A percentile compares a stretch with the other conserved stretches of the same genome.
phyloP scores from a whole-genome alignment of 225 moss, liverwort and hornwort genomes.

The Climacium dendroides region DNA sequence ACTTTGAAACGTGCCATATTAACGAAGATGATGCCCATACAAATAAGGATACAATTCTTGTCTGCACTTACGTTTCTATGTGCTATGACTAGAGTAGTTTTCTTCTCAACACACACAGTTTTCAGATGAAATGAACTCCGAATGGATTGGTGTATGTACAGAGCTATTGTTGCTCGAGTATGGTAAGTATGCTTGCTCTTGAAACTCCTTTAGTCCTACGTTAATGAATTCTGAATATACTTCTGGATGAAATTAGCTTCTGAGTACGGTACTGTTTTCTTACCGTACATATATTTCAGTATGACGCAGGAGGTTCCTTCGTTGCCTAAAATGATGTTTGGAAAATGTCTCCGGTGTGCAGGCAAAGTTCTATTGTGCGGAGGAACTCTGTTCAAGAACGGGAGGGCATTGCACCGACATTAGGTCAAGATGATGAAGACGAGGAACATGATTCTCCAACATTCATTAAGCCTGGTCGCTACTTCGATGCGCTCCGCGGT shows the following conservation, averaged over 20 bases:
- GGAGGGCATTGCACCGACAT: not conserved
- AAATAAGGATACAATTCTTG: not conserved
- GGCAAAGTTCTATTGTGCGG: not conserved
- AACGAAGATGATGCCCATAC: not conserved
- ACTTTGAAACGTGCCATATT: not conserved
- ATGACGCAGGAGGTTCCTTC: not conserved
- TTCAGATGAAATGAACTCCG: not conserved
- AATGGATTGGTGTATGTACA: not conserved
- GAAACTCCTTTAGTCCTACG: not conserved
- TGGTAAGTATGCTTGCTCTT: not conserved
- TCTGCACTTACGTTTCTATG: not conserved
- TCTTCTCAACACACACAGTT: not conserved
- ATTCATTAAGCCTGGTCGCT: constrained; percentile 20
- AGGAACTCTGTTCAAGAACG: not conserved
- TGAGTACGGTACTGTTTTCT: not conserved
- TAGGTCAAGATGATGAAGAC: not conserved
- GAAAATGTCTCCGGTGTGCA: not conserved
- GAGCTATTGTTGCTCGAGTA: not conserved
- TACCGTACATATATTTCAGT: not conserved
- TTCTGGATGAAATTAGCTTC: not conserved
- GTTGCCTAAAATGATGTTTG: not conserved
- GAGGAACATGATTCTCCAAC: not conserved
- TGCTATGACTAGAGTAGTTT: not conserved
- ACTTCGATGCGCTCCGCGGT: constrained; percentile 43
- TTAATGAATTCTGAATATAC: not conserved